These are phyloP conservation scores for Spirogloea muscicola DNA, from an alignment of 139 green algal species.

Conservation along the genomic window DNA sequence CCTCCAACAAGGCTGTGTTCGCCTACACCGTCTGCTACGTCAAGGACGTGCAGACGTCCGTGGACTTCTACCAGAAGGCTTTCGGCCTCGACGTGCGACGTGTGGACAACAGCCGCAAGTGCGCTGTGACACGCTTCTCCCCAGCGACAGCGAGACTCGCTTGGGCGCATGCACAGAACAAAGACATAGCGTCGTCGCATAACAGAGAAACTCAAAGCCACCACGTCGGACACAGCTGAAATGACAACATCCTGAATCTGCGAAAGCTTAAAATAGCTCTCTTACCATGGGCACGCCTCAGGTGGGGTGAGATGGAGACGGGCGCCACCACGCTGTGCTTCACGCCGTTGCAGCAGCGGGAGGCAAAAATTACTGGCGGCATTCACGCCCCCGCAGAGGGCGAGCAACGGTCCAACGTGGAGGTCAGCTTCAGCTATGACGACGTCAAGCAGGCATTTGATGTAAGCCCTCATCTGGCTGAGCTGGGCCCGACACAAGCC, in stretches of 20 bases:
- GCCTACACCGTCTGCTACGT: constrained; percentile 29
- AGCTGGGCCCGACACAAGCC: no score
- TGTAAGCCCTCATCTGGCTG: no score
- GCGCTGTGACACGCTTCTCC: no score
- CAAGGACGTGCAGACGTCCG: constrained; percentile 9
- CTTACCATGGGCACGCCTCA: no score
- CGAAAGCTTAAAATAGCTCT: no score
- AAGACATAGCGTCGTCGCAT: no score
- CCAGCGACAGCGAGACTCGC: no score
- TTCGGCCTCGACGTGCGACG: constrained; percentile 18
- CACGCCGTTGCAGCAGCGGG: constrained; percentile 27
- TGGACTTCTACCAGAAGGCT: constrained; percentile 30
- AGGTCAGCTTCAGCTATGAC: constrained; percentile 21
- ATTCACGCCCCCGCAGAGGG: background rate
- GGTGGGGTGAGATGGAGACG: constrained; percentile 33
- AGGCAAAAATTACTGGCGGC: constrained; percentile 21
- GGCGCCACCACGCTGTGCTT: constrained; percentile 33
- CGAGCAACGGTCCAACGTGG: constrained; percentile 18
- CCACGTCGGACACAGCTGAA: no score
- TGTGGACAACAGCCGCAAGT: constrained; percentile 34
- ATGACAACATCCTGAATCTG: no score
- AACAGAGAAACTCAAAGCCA: no score
- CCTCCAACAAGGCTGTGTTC: constrained; percentile 2
- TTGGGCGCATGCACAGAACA: no score
- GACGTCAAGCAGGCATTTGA: no score